Base-by-base conservation (phyloP, 192 early-diverging fungal genomes). In the Thamnidium elegans region DNA sequence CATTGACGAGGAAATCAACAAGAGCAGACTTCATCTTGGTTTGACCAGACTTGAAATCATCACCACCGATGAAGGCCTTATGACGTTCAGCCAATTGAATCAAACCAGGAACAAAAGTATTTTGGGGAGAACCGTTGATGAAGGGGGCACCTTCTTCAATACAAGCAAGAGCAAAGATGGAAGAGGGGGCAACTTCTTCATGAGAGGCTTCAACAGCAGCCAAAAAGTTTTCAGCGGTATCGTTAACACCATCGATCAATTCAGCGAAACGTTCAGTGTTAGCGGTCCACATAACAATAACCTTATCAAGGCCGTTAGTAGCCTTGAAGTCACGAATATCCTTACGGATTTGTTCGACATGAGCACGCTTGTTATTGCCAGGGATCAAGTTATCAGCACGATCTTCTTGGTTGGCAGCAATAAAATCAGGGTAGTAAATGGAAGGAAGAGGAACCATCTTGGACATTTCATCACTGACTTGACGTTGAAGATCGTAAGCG, bases 41-140 rank as follows among this genome's bases (percentile, higher is more conserved):
- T 76, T 99, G 97, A 44, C 97, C 97, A 68, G 91, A 93, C 86
- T 99, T 99, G 91, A 99, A 99, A 83, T 99, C 97, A 75, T 99
- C 97, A 72, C 97, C 97, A 66, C 94, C 97, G 70, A 99, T 91
- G 77, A 94, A 94, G 55, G 91, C 88, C 66, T 81, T 81, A 70
- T 97, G 78, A 56, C 87, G 90, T 75, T 94, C 90, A 58, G 97
- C 95, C 26, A 97, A 84, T 66, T 88, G 87, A 26, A 99, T 84
- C 46, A 86, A 84, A 67, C 97, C 97, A 7, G 97, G 97, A 52
- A 99, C 97, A 79, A 99, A 96, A 65, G 97, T 97, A 90, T 99
- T 99, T 81, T 99, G 97, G 53, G 97, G 97, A 31, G 92, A 93
- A 21, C 97, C 97, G 83, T 99, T 99, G 85, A 99, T 89, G 80